Conservation (phyloP, 2,329 filamentous ascomycete genomes). For the Mollisiaceae sp. region DNA sequence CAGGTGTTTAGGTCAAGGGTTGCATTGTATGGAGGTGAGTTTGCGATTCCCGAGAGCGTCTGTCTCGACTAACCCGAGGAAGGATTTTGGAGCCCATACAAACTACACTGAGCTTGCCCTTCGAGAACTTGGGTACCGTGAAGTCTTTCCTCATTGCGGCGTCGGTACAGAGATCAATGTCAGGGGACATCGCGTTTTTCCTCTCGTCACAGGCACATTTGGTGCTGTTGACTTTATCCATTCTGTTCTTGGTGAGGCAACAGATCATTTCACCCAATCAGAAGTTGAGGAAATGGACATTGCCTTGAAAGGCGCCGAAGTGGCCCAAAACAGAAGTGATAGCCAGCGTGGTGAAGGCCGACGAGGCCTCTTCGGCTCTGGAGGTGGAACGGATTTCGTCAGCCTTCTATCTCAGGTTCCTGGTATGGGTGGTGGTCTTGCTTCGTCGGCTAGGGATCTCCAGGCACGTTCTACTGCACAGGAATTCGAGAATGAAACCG, state of each 20-base stretch:
- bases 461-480: conserved; percentile 66
- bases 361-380: conserved; percentile 43
- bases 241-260: conserved; percentile 74
- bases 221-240: conserved; percentile 85
- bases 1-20: conserved; percentile 57
- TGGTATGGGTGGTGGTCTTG: conserved; percentile 67
- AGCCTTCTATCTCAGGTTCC: conserved; percentile 79
- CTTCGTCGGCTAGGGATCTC: conserved; percentile 67
- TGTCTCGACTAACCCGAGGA: conserved; percentile 29
- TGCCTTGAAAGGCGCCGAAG: conserved; percentile 72
- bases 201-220: conserved; percentile 77
- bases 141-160: conserved; percentile 79
- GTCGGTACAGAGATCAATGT: conserved; percentile 67
- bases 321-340: conserved; percentile 41
- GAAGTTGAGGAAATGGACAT: conserved; percentile 82
- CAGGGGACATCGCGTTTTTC: conserved; percentile 70
- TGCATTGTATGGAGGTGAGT: conserved; percentile 56
- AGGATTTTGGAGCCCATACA: conserved; percentile 78
- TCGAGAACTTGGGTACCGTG: conserved; percentile 70
- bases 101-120: conserved; percentile 83
- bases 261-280: conserved; percentile 83
- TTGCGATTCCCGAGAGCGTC: neutral
- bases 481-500: conserved; percentile 59
- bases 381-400: conserved; percentile 64
- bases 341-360: conserved; percentile 41